Base-by-base conservation (phyloP, 805 yeast species). In the Metschnikowia picachoensis region DNA sequence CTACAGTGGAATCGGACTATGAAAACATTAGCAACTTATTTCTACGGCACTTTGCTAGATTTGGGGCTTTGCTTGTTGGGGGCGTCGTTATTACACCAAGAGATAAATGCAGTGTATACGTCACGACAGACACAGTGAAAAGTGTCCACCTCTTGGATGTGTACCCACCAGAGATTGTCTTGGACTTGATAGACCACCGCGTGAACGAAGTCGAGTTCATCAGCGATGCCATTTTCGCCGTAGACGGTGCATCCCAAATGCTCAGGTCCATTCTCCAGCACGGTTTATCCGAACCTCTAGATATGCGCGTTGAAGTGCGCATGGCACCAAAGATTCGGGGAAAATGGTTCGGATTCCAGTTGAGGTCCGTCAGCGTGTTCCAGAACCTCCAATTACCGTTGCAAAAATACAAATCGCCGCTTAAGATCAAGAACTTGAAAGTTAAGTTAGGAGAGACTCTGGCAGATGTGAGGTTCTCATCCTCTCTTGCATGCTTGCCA, bases 1-100 rank as follows among this genome's bases (percentile, higher is more conserved):
- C 66, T 3, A 41, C 59, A 0, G 43, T 68, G 3, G 37, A 49
- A 6, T 53, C 68, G 13, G 47, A 68, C 49, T 70, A 69, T 49
- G 61, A 57, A 39, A 46, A 56, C 8, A 53, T 68, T 7, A 20
- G 52, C 30, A 63, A 56, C 40, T 16, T 39, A 2, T 8, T 66
- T 3, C 62, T 62, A 41, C 53, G 60, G 17, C 41, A 48, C 25
- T 33, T 60, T 1, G 44, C 65, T 28, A 59, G 57, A 37, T 28
- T 56, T 2, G 59, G 58, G 0, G 61, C 66, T 3, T 36, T 56
- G 2, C 8, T 60, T 2, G 30, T 64, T 12, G 69, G 72, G 1
- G 44, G 55, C 0, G 55, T 67, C 1, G 49, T 55, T 3, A 50
- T 67, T 10, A 37, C 51, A 3, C 60, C 67, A 8, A 48, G 39